Evolutionary conservation across 73 alveolate genomes (phyloP).

Genomic region (Paramecium octaurelia): DNA sequence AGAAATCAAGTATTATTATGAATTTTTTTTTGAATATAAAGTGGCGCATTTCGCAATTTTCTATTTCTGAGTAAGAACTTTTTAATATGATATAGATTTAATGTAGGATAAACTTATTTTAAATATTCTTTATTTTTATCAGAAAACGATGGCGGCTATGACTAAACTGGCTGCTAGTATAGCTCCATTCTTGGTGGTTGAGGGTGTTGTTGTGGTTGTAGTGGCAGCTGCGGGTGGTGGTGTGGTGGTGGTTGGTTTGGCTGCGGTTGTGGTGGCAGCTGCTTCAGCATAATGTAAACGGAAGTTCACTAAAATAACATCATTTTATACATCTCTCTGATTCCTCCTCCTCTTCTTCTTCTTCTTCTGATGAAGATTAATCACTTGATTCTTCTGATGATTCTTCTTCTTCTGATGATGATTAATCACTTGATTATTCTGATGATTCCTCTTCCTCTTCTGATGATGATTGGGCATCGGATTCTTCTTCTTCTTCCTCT

Average conservation of each 20-base stretch:
- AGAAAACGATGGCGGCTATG: background rate
- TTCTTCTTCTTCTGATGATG: background rate
- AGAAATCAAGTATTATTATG: too few relatives aligned
- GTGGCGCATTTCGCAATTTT: too few relatives aligned
- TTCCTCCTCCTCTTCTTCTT: background rate
- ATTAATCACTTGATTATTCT: background rate
- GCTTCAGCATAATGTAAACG: background rate
- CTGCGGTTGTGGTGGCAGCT: background rate
- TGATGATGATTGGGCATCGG: background rate
- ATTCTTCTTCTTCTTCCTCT: background rate
- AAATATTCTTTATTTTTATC: background rate
- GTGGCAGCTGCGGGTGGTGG: background rate
- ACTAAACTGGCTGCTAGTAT: slow-evolving; percentile 1
- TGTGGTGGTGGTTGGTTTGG: background rate
- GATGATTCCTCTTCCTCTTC: background rate
- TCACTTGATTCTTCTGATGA: background rate
- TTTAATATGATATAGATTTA: background rate
- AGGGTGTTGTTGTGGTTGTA: background rate
- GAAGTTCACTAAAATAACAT: background rate
- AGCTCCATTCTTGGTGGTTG: background rate
- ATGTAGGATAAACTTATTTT: background rate
- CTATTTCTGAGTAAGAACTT: background rate
- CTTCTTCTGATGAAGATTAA: background rate
- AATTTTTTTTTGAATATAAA: too few relatives aligned
- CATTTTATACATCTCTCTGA: background rate